phyloP scores from a whole-genome alignment of 345 rosid genomes.

The Eucalyptus curtisii region DNA sequence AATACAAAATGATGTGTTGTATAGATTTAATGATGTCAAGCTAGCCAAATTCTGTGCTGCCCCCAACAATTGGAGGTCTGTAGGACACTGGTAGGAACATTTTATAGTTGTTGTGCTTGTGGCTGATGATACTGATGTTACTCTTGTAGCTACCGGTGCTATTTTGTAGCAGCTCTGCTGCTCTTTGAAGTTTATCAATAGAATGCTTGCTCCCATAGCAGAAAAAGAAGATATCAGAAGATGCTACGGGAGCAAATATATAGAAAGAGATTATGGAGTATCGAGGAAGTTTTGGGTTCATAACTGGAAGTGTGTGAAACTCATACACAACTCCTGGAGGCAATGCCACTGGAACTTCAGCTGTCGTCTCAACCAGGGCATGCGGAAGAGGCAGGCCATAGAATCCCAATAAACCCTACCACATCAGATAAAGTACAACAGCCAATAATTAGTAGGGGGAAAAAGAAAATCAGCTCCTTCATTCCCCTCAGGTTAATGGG shows the following conservation, averaged over 20 bases:
- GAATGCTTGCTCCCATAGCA: background rate
- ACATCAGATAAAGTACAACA: background rate
- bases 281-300: background rate
- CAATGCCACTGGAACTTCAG: constrained; percentile 23
- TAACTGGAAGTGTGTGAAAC: constrained; percentile 67
- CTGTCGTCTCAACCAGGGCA: constrained; percentile 8
- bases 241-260: background rate
- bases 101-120: background rate
- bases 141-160: background rate
- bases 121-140: background rate
- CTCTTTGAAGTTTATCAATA: background rate
- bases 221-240: background rate
- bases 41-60: background rate
- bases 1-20: background rate
- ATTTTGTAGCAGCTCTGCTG: background rate
- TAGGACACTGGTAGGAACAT: background rate
- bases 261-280: background rate
- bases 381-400: constrained; percentile 70
- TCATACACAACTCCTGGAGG: constrained; percentile 48
- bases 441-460: background rate
- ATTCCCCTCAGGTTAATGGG: background rate
- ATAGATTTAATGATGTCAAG: background rate
- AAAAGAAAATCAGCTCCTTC: background rate
- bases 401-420: constrained; percentile 72
- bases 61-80: background rate